Conservation (phyloP, 2,329 filamentous ascomycete genomes). For the Endocalyx cinctus region DNA sequence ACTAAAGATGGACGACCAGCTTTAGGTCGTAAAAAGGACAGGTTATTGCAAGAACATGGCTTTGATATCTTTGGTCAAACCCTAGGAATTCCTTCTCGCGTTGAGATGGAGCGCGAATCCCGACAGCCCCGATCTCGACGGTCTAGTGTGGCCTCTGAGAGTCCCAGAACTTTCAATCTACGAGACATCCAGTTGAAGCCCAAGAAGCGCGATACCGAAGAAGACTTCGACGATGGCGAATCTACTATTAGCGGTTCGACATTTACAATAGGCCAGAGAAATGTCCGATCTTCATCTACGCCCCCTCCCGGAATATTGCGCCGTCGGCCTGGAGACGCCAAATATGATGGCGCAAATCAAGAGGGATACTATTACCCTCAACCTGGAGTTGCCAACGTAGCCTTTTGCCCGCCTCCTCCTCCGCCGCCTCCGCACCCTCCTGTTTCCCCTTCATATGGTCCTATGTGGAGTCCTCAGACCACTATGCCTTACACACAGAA, state of each 20-base stretch:
- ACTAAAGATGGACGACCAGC: constrained; percentile 20
- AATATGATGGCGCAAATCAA: neutral
- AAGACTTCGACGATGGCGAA: no score
- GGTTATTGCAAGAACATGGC: constrained; percentile 16
- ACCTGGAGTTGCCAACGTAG: neutral
- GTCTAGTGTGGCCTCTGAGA: constrained; percentile 11
- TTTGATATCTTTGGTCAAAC: constrained; percentile 22
- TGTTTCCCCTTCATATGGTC: neutral
- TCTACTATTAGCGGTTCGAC: no score
- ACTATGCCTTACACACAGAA: no score
- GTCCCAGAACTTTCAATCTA: constrained; percentile 9
- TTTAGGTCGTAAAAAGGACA: constrained; percentile 20
- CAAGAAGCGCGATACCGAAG: neutral
- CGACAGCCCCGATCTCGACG: constrained; percentile 7
- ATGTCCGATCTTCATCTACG: constrained; percentile 1
- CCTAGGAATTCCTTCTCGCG: constrained; percentile 20
- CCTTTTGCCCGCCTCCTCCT: constrained; percentile 1
- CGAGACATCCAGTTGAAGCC: neutral
- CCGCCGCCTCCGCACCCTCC: constrained; percentile 1
- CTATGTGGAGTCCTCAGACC: neutral
- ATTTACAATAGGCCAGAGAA: neutral
- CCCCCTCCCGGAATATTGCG: neutral
- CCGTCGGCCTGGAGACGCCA: neutral
- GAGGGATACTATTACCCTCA: neutral
- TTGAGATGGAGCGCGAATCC: constrained; percentile 13